Conservation (phyloP, 2,329 filamentous ascomycete species). For the Cadophora malorum region DNA sequence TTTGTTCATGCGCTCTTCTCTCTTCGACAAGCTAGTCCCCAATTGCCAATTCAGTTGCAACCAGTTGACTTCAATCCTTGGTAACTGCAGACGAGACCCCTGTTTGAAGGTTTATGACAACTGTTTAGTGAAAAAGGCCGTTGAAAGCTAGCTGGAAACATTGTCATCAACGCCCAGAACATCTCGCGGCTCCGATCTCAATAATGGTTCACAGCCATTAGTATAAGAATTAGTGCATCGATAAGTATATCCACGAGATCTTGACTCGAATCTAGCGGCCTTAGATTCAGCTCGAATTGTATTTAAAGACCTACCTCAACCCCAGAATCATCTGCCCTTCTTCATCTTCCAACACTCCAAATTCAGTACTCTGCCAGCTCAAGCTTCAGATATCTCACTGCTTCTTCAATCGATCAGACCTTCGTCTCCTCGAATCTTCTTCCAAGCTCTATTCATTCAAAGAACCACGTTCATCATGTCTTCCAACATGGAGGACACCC, state of each 20-base stretch:
- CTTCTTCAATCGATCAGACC: neutral
- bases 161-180: neutral
- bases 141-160: neutral
- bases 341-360: neutral
- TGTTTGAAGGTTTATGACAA: neutral
- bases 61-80: neutral
- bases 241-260: neutral
- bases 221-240: neutral
- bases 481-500: slow-evolving; percentile 8
- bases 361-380: neutral
- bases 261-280: neutral
- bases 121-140: neutral
- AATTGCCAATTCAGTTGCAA: neutral
- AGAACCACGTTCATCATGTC: neutral
- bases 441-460: slow-evolving; percentile 1
- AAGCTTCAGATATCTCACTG: neutral
- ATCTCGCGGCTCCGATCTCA: neutral
- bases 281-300: neutral
- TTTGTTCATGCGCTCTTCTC: neutral
- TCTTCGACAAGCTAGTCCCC: neutral
- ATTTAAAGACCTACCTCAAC: neutral
- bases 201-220: neutral
- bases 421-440: slow-evolving; percentile 4
- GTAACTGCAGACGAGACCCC: neutral
- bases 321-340: neutral